Evolutionary conservation across 1,284 basidiomycete species (phyloP).

Genomic region (Austropuccinia psidii): DNA sequence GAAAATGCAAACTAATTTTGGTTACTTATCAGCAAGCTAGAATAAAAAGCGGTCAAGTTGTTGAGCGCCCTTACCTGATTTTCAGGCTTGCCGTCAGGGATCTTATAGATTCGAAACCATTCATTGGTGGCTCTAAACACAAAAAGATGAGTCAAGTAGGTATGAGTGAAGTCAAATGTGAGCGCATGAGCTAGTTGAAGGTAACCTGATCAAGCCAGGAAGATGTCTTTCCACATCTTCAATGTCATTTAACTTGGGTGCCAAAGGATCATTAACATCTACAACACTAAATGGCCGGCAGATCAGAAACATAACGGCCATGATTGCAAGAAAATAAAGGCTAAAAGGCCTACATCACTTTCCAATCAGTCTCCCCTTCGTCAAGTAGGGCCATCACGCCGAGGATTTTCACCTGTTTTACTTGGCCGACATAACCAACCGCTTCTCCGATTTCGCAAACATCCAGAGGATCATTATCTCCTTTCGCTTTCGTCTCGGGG

Average conservation of each 20-base stretch:
- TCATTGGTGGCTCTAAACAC: constrained; percentile 36
- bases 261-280: constrained; percentile 92
- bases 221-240: constrained; percentile 99
- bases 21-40: constrained; percentile 40
- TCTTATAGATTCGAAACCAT: constrained; percentile 46
- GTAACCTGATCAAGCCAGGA: constrained; percentile 74
- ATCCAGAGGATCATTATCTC: constrained; percentile 99
- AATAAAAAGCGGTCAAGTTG: not conserved
- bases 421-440: constrained; percentile 91
- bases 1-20: constrained; percentile 94
- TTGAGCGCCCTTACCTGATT: not conserved
- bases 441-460: constrained; percentile 99
- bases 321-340: constrained; percentile 52
- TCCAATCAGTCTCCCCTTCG: constrained; percentile 98
- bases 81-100: constrained; percentile 94
- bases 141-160: not conserved
- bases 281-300: constrained; percentile 56
- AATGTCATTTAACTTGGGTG: constrained; percentile 93
- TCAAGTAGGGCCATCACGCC: constrained; percentile 99
- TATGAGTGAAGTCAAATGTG: constrained; percentile 18
- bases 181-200: not conserved
- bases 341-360: constrained; percentile 54
- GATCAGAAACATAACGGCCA: constrained; percentile 34
- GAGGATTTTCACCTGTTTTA: constrained; percentile 99
- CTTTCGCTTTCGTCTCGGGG: constrained; percentile 96